Conservation (phyloP, 1,284 basidiomycete genomes). For the Puccinia sorghi region DNA sequence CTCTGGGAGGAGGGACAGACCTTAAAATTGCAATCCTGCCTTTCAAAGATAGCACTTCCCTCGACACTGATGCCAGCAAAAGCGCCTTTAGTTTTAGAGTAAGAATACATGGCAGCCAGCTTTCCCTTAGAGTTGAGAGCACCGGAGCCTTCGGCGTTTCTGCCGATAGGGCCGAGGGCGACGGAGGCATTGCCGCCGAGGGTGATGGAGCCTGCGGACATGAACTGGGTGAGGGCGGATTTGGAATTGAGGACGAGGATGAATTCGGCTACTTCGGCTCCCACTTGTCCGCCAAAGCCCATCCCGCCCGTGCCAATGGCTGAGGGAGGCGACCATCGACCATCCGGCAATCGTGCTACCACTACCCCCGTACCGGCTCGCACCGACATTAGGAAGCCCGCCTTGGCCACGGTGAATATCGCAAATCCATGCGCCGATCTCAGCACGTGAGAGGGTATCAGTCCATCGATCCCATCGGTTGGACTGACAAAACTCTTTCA, state of each 20-base stretch:
- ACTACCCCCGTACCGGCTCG: constrained; percentile 86
- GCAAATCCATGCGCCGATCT: constrained; percentile 77
- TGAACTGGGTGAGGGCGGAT: constrained; percentile 74
- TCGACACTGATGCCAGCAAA: constrained; percentile 70
- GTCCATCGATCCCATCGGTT: constrained; percentile 28
- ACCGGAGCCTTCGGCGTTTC: constrained; percentile 90
- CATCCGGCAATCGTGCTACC: constrained; percentile 79
- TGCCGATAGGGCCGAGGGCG: constrained; percentile 87
- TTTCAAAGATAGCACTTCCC: constrained; percentile 89
- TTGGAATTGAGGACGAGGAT: constrained; percentile 79
- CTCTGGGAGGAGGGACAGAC: constrained; percentile 53
- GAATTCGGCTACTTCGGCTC: constrained; percentile 91
- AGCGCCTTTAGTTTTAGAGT: constrained; percentile 89
- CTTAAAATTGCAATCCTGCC: constrained; percentile 68
- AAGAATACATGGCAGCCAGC: constrained; percentile 93
- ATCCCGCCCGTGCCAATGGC: constrained; percentile 94
- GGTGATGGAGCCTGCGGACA: constrained; percentile 88
- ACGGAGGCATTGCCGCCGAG: constrained; percentile 90
- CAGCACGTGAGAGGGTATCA: constrained; percentile 60
- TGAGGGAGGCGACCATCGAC: constrained; percentile 89
- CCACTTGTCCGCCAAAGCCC: constrained; percentile 77
- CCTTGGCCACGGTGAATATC: constrained; percentile 69
- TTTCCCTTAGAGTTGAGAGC: constrained; percentile 82
- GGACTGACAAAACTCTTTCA: constrained; percentile 42
- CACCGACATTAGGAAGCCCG: constrained; percentile 65